Conservation (phyloP, 129 eudicot genomes). For the Mikania micrantha region DNA sequence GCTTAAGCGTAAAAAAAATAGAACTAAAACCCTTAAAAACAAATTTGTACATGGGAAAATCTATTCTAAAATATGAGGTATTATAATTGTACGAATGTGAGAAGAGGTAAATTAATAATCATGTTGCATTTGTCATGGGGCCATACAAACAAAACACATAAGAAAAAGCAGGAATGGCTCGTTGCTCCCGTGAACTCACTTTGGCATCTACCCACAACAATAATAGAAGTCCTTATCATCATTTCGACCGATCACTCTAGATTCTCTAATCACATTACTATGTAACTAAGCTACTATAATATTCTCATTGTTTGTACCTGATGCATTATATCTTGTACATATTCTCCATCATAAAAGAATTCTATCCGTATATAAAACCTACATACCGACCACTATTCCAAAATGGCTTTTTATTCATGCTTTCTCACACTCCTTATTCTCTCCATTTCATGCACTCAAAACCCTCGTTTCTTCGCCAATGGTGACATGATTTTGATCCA, state of each 20-base stretch:
- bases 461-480: conserved; percentile 13
- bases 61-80: too few relatives aligned
- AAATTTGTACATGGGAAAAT: too few relatives aligned
- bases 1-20: too few relatives aligned
- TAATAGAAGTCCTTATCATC: neutral
- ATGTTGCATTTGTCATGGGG: neutral
- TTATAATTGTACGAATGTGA: too few relatives aligned
- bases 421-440: conserved; percentile 22
- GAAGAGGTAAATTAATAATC: neutral
- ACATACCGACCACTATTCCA: neutral
- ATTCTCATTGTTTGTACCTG: neutral
- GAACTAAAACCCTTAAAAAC: too few relatives aligned
- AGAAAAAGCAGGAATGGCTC: neutral
- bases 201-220: conserved; percentile 1
- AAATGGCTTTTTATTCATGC: conserved; percentile 25
- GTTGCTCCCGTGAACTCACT: conserved; percentile 5
- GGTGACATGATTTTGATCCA: conserved; percentile 51
- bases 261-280: neutral
- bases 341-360: neutral
- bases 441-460: conserved; percentile 27
- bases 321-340: neutral
- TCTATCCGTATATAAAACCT: neutral
- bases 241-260: neutral
- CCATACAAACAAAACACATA: conserved; percentile 2
- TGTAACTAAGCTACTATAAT: neutral